These are phyloP conservation scores for Mucor sp. DNA, from an alignment of 371 early-diverging fungal genomes.

Conservation along the genomic window DNA sequence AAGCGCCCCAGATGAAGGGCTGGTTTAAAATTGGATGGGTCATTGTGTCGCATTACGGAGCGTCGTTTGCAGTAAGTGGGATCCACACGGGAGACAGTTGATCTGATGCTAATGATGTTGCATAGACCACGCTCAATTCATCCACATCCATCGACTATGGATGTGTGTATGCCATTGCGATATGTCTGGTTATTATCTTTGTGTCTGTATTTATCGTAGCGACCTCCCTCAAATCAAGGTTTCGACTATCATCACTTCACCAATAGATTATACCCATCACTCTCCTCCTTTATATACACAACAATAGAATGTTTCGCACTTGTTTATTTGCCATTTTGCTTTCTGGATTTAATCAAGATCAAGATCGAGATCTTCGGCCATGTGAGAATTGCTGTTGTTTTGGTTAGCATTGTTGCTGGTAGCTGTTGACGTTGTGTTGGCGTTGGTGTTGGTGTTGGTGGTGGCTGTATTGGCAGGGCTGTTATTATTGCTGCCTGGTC, in stretches of 20 bases:
- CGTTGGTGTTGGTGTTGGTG: background rate
- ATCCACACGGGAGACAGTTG: background rate
- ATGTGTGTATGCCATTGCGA: constrained; percentile 53
- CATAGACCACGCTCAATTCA: constrained; percentile 53
- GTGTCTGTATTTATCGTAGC: constrained; percentile 40
- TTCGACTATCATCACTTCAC: constrained; percentile 7
- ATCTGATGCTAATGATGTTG: background rate
- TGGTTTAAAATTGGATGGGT: constrained; percentile 49
- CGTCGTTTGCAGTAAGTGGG: constrained; percentile 55
- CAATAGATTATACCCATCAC: background rate
- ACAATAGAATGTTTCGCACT: background rate
- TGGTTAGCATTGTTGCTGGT: background rate
- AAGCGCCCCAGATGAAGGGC: constrained; percentile 27
- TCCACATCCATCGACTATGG: constrained; percentile 43
- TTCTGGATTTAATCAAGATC: constrained; percentile 10
- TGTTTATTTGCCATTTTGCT: background rate
- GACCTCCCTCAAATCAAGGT: constrained; percentile 32
- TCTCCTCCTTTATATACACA: background rate
- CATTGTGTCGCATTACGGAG: constrained; percentile 59
- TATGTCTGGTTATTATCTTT: constrained; percentile 43
- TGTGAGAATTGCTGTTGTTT: background rate
- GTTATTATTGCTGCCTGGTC: background rate
- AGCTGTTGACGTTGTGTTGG: background rate
- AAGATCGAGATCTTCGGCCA: constrained; percentile 16
- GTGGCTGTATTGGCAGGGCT: background rate